Base-by-base conservation (phyloP, 345 rosid species). In the Populus deltoides region DNA sequence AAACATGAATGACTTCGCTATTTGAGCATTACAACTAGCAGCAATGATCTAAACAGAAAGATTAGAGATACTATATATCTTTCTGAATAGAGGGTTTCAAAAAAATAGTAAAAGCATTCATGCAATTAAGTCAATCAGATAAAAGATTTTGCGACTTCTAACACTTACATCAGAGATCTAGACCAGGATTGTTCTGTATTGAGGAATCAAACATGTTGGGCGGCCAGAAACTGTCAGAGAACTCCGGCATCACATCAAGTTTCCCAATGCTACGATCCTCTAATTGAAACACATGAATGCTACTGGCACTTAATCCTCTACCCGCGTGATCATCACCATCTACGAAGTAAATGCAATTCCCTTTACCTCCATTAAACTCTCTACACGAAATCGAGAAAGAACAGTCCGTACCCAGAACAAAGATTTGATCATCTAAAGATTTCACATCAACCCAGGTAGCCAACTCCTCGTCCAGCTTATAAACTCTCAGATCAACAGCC, bases 401-500 rank as follows among this genome's bases (percentile, higher is more conserved):
- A 49, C 82, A 75, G 2, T 76, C 84, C 1, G 24, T 22, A 22
- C 73, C 75, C 55, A 83, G 24, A 24, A 77, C 72, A 55, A 84
- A 84, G 13, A 72, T 72, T 69, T 68, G 66, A 75, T 78, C 82
- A 18, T 70, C 80, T 29, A 80, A 80, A 1, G 76, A 70, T 12
- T 22, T 72, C 36, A 73, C 74, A 39, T 78, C 73, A 68, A 72
- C 73, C 86, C 86, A 81, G 7, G 31, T 35, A 7, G 77, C 78
- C 68, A 66, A 59, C 1, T 78, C 86, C 61, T 84, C 78, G 65
- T 84, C 82, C 41, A 81, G 71, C 84, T 72, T 78, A 65, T 74
- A 68, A 2, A 77, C 79, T 66, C 33, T 74, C 36, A 83, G 24
- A 55, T 71, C 81, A 24, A 55, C 16, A 15, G 83, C 39, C 1